phyloP scores from a whole-genome alignment of 1,284 basidiomycete genomes.

The Ustilago bromivora region DNA sequence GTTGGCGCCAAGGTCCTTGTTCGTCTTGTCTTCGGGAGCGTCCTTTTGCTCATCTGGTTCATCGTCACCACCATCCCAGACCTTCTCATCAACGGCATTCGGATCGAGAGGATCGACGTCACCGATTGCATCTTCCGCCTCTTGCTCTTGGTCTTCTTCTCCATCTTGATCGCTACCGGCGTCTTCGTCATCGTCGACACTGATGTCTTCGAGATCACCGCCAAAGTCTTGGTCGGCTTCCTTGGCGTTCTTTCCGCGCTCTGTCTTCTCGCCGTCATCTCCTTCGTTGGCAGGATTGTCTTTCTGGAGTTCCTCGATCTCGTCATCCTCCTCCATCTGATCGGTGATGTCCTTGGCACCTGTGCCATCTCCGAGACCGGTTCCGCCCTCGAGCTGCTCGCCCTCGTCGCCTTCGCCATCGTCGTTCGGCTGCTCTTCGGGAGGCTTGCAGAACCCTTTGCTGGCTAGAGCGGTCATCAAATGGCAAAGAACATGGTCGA shows the following conservation, averaged over 20 bases:
- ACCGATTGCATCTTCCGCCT: constrained; percentile 84
- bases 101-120: constrained; percentile 89
- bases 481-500: constrained; percentile 82
- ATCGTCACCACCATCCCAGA: constrained; percentile 91
- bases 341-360: constrained; percentile 73
- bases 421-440: constrained; percentile 55
- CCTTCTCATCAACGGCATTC: constrained; percentile 90
- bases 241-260: constrained; percentile 74
- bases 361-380: constrained; percentile 66
- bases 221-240: constrained; percentile 76
- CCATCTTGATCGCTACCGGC: constrained; percentile 73
- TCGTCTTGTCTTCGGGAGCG: constrained; percentile 68
- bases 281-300: constrained; percentile 76
- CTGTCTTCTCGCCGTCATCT: constrained; percentile 69
- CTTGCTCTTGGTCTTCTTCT: constrained; percentile 73
- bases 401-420: constrained; percentile 52
- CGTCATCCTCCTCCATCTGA: constrained; percentile 78
- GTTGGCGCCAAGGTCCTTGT: constrained; percentile 69
- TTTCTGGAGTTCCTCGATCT: constrained; percentile 87
- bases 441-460: constrained; percentile 82
- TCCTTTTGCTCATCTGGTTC: constrained; percentile 72
- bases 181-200: constrained; percentile 73
- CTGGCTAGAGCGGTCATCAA: constrained; percentile 80
- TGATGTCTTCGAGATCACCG: constrained; percentile 78
- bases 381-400: constrained; percentile 65